These are phyloP conservation scores for Phaeoacremonium minimum DNA, from an alignment of 2,329 filamentous ascomycete species.

Conservation along the genomic window DNA sequence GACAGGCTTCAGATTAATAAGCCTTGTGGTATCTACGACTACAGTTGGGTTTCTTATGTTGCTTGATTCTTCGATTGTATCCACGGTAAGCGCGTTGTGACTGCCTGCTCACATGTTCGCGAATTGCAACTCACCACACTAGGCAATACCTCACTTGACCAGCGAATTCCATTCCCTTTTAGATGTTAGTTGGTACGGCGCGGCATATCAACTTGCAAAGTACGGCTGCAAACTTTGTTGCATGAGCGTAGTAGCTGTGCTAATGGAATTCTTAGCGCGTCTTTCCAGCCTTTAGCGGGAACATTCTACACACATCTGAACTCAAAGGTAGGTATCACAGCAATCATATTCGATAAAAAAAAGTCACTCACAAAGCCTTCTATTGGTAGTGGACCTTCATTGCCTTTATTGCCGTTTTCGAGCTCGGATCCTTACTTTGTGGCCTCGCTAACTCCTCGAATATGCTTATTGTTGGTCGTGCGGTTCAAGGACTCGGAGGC, in stretches of 20 bases:
- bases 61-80: slow-evolving; percentile 12
- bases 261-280: neutral
- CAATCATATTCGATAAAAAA: no score
- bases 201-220: slow-evolving; percentile 13
- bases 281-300: slow-evolving; percentile 2
- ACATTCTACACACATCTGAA: slow-evolving; percentile 3
- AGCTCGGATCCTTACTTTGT: slow-evolving; percentile 40
- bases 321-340: slow-evolving; percentile 14
- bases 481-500: slow-evolving; percentile 6
- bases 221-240: slow-evolving; percentile 1
- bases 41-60: slow-evolving; percentile 13
- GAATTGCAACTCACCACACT: no score
- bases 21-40: slow-evolving; percentile 6
- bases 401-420: slow-evolving; percentile 27
- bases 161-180: slow-evolving; percentile 18
- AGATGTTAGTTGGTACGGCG: slow-evolving; percentile 18
- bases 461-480: slow-evolving; percentile 6
- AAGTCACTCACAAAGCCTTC: no score
- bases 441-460: slow-evolving; percentile 3
- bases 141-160: slow-evolving; percentile 13
- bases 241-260: neutral
- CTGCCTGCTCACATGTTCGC: neutral
- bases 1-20: slow-evolving; percentile 6
- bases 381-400: slow-evolving; percentile 27
- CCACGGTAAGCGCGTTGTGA: slow-evolving; percentile 11